Evolutionary conservation across 345 rosid genomes (phyloP), one percentile per base, ranked within the genome.

Genomic region (Citrus australasica): DNA sequence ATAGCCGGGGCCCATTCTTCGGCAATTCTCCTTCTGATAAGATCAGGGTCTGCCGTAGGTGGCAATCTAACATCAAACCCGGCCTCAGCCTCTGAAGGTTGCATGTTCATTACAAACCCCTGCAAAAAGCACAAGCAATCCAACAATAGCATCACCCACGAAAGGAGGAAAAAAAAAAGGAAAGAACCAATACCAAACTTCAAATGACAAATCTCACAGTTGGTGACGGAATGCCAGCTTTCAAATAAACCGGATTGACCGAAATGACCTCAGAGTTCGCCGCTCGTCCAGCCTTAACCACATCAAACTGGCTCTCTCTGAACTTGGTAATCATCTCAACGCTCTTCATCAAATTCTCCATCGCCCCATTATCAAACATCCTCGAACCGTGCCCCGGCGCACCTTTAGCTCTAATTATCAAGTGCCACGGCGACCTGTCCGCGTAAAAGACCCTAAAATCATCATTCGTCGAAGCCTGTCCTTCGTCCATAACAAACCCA

Each of bases 41-140:
- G 79, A 84, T 87, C 90, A 1, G 92, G 94, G 74, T 95, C 98
- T 0, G 86, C 78, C 14, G 91, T 87, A 55, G 99, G 98, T 27
- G 99, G 93, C 79, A 96, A 73, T 84, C 98, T 89, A 63, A 92
- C 6, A 79, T 92, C 92, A 84, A 88, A 94, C 10, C 99, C 98
- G 30, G 97, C 98, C 86, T 90, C 95, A n/a, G 97, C 98, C 25
- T 91, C 98, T 1, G 98, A 92, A 68, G 97, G 98, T 58, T 93
- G 98, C 95, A 93, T 79, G 84, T 93, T 96, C 95, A 96, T 96
- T 71, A 91, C 93, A 87, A 87, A 93, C 3, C 97, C 99, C 97
- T 92, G 51, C 66, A 79, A 61, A 53, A 53, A 53, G 67, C 51
- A 46, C 51, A 67, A 37, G 37, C 66, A 56, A 8, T 8, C 27